Base-by-base conservation (phyloP, 2,329 filamentous ascomycete species). In the Teratosphaeriaceae sp. region DNA sequence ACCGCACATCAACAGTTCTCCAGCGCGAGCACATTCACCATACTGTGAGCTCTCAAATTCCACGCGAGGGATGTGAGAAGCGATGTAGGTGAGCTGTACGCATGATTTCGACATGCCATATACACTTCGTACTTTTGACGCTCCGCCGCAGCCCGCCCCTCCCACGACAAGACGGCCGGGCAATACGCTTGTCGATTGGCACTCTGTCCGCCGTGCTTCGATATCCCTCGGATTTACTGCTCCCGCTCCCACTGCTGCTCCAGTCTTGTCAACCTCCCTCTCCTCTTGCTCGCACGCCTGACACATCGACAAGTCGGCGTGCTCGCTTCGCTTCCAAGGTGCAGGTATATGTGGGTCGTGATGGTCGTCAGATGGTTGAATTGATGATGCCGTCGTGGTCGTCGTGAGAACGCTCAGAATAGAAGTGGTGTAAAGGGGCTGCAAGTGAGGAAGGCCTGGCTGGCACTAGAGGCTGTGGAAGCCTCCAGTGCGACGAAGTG, bases 241-340 rank as follows among this genome's bases (percentile, higher is more conserved):
- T 15, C 5, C 20, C 31, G 24, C 24, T 27, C 24, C 13, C 24
- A 18, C 31, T n/a, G n/a, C n/a, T n/a, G n/a, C n/a, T n/a, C n/a
- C n/a, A n/a, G n/a, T 42, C 50, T 56, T 56, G 54, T 43, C 46
- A 45, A 40, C 46, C 43, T 45, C 30, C 46, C 39, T 40, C 42
- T 42, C 19, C 22, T 22, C 23, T 40, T 37, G 23, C 45, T 26
- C 34, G 40, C 36, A 27, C 45, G 38, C 38, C 42, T 33, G 8
- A 37, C 42, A 52, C 51, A 55, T 55, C 51, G 44, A 54, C 52
- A 53, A 51, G 40, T 45, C 48, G 45, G 46, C 47, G 46, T 49
- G 52, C 45, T 46, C 45, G 38, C 38, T 49, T 51, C 27, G 26
- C 24, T 39, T 38, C 40, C 33, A 46, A 49, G 44, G 44, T 43